Evolutionary conservation across 495 filamentous ascomycete genomes (phyloP), one percentile per base, ranked within the genome.

Genomic region (Penicillium nucicola): DNA sequence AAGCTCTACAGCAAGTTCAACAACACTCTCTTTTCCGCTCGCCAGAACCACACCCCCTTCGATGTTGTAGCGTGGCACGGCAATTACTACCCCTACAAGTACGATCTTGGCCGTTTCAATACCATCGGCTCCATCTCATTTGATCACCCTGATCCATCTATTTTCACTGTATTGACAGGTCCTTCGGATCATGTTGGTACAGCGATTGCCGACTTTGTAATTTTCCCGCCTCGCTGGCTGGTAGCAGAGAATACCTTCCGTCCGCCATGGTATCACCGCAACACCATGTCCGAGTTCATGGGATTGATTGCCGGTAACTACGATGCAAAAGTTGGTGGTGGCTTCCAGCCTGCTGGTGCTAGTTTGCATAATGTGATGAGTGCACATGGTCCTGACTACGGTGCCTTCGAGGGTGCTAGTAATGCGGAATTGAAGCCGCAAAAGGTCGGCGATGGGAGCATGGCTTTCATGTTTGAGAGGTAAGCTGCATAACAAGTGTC

Each of bases 51-150:
- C 66, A 86, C 82, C 0, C 89, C 89, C 10, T 95, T 92, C 56
- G 87, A 95, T 55, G 78, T 95, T 1, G 89, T 91, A 7, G 86
- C 86, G 15, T 95, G 89, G 89, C 87, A 92, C 58, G 74, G 74
- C 25, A 75, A 74, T 56, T 91, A 90, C 65, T 87, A 88, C 60
- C 89, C 89, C 0, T 92, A 84, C 80, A 95, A 95, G 63, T 93
- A 95, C 72, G 89, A 92, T 64, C 79, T 95, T 1, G 85, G 80
- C 3, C 81, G 85, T 39, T 95, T 92, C 78, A 87, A 83, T 70
- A 84, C 84, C 37, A 82, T 92, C 28, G 88, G 87, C 45, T 81
- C 75, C 33, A 80, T 88, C 53, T 85, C 79, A 13, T 88, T 77
- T 57, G 89, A 95, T 67, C 89, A 93, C 58, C 85, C 85, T 1